These are phyloP conservation scores for Xerocomellus chrysenteron DNA, from an alignment of 768 basidiomycete genomes.

Conservation along the genomic window DNA sequence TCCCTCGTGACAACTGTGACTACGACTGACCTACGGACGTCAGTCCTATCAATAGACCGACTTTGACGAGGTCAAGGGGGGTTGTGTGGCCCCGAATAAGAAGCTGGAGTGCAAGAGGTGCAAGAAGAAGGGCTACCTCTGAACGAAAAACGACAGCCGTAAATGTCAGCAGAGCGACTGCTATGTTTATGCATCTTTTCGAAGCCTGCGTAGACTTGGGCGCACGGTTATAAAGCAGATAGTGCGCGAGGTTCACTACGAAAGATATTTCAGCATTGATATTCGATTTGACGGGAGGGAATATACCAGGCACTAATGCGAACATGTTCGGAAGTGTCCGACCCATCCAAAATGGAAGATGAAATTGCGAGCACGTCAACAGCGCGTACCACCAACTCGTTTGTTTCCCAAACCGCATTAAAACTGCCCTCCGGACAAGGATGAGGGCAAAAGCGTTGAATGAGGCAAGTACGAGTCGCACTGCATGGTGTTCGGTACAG, in stretches of 20 bases:
- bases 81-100: slow-evolving; percentile 43
- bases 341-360: slow-evolving; percentile 91
- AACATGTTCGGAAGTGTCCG: slow-evolving; percentile 95
- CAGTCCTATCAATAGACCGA: slow-evolving; percentile 50
- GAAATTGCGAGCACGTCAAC: slow-evolving; percentile 83
- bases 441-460: slow-evolving; percentile 63
- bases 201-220: slow-evolving; percentile 43
- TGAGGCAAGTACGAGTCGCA: slow-evolving; percentile 68
- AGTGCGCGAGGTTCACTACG: slow-evolving; percentile 55
- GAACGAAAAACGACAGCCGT: slow-evolving; percentile 74
- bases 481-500: slow-evolving; percentile 38
- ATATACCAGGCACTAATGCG: slow-evolving; percentile 72
- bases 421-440: slow-evolving; percentile 61
- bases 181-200: slow-evolving; percentile 32
- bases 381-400: slow-evolving; percentile 61
- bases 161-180: slow-evolving; percentile 63
- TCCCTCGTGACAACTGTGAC: not conserved
- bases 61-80: slow-evolving; percentile 43
- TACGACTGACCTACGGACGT: slow-evolving; percentile 50
- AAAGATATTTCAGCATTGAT: not conserved
- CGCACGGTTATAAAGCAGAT: slow-evolving; percentile 42
- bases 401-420: slow-evolving; percentile 58
- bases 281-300: not conserved
- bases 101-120: slow-evolving; percentile 56
- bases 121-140: slow-evolving; percentile 71